Percentiles rank a stretch among this genome's conserved stretches.
Conservation (phyloP, 1,284 basidiomycete genomes). For the Coniferiporia weirii region DNA sequence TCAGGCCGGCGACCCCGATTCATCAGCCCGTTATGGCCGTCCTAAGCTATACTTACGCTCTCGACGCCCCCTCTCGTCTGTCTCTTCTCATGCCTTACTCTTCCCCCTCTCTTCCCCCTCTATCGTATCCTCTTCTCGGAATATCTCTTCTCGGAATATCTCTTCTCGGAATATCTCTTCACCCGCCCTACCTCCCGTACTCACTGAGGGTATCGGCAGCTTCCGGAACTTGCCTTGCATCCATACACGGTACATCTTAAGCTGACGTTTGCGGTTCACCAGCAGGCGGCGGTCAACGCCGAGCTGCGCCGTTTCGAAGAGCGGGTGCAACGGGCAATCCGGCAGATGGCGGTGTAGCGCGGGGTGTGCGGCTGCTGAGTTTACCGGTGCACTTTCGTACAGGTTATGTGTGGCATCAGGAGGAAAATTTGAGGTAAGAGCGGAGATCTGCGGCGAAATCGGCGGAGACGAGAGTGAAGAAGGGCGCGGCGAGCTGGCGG, state of each 20-base stretch:
- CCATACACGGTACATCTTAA: constrained; percentile 96
- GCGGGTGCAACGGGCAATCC: constrained; percentile 32
- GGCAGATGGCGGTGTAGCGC: constrained; percentile 1
- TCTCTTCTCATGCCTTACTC: neutral
- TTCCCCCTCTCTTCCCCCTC: no score
- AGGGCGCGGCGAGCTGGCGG: neutral
- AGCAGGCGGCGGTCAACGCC: constrained; percentile 87
- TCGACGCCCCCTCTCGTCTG: neutral
- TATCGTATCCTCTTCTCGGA: no score
- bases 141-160: no score
- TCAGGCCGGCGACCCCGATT: no score
- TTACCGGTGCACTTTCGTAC: neutral
- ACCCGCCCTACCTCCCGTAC: neutral
- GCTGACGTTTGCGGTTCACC: constrained; percentile 85
- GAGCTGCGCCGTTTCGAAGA: constrained; percentile 72
- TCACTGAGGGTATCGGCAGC: constrained; percentile 10
- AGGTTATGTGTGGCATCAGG: no score
- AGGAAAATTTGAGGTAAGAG: no score
- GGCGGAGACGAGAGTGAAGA: constrained; percentile 1
- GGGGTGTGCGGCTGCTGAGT: neutral
- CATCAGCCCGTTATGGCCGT: no score
- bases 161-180: no score
- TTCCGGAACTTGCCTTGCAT: constrained; percentile 86
- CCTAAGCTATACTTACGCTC: no score
- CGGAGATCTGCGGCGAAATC: neutral